Percentiles rank a stretch among this genome's conserved stretches.
phyloP scores from a whole-genome alignment of 257 asterid species.

The Echium plantagineum region DNA sequence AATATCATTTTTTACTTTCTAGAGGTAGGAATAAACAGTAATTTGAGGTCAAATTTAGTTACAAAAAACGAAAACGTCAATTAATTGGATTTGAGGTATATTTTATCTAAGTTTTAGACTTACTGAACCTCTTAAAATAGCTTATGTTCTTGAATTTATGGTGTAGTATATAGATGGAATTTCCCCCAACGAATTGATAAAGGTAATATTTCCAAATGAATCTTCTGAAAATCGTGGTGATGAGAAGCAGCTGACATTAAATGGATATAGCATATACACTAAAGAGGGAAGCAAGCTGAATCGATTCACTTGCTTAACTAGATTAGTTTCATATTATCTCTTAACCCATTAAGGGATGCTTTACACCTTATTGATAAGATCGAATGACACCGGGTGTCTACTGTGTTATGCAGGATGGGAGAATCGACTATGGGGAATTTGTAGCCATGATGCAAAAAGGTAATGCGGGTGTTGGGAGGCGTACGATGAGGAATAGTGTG shows the following conservation, averaged over 20 bases:
- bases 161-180: background rate
- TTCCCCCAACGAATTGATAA: background rate
- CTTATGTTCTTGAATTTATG: background rate
- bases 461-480: constrained; percentile 36
- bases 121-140: too few relatives aligned
- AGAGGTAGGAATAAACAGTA: too few relatives aligned
- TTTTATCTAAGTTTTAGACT: too few relatives aligned
- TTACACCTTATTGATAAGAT: background rate
- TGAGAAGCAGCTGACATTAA: background rate
- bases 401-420: constrained; percentile 28
- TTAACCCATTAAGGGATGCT: background rate
- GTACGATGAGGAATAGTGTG: constrained; percentile 40
- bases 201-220: background rate
- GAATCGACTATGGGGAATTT: constrained; percentile 42
- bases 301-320: too few relatives aligned
- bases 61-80: too few relatives aligned
- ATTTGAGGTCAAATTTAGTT: too few relatives aligned
- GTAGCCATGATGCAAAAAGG: constrained; percentile 51
- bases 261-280: background rate
- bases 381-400: background rate
- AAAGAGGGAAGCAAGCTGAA: too few relatives aligned
- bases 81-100: too few relatives aligned
- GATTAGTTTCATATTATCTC: too few relatives aligned
- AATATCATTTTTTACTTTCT: too few relatives aligned
- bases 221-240: background rate